phyloP scores from a whole-genome alignment of 228 moss, liverwort and hornwort species.

The Sphagnum fallax region DNA sequence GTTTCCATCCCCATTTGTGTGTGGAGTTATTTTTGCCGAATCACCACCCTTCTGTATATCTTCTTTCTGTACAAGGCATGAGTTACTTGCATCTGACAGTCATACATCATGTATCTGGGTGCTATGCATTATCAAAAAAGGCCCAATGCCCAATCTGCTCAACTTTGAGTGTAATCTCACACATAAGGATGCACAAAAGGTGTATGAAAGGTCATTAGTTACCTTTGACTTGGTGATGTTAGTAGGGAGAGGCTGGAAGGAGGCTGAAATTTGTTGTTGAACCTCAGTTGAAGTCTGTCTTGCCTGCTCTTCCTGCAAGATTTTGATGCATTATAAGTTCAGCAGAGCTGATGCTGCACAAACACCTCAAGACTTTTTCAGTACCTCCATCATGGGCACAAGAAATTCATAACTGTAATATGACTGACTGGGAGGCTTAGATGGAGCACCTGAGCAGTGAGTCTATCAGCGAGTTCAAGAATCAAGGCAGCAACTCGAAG shows the following conservation, averaged over 20 bases:
- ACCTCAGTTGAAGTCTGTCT: constrained; percentile 51
- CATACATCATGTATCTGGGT: background rate
- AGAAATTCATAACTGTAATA: too few species aligned
- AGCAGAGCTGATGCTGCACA: too few species aligned
- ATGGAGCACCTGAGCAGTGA: constrained; percentile 45
- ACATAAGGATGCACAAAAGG: background rate
- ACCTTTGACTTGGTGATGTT: constrained; percentile 77
- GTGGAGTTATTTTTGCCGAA: too few species aligned
- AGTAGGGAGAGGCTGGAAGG: constrained; percentile 64
- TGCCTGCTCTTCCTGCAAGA: constrained; percentile 62
- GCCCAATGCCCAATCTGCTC: background rate
- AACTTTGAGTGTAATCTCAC: background rate
- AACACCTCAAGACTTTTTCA: too few species aligned
- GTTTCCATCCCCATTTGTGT: too few species aligned
- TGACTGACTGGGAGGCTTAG: too few species aligned
- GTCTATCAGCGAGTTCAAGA: constrained; percentile 45
- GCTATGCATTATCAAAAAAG: background rate
- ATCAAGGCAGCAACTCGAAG: constrained; percentile 37
- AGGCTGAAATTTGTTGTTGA: constrained; percentile 43
- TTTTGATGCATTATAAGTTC: too few species aligned
- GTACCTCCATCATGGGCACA: too few species aligned
- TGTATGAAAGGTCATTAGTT: background rate
- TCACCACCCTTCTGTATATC: constrained; percentile 21
- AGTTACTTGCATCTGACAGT: background rate
- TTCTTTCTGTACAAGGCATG: constrained; percentile 50